Conservation (phyloP, 768 basidiomycete genomes). For the Nidularia sp. region DNA sequence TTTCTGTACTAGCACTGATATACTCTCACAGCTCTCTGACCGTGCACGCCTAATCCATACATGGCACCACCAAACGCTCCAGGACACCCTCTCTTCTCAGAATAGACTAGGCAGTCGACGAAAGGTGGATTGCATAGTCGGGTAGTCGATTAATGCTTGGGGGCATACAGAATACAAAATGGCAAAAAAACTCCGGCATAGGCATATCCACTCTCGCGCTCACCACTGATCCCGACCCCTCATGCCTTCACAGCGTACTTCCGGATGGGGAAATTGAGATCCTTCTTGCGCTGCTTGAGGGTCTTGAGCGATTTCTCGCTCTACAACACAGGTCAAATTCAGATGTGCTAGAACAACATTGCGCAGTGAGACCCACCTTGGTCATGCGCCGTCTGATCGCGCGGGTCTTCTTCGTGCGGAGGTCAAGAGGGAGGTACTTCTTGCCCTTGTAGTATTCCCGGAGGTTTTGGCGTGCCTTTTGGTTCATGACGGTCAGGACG, state of each 20-base stretch:
- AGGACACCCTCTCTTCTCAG: not conserved
- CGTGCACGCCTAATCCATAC: not conserved
- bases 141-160: constrained; percentile 10
- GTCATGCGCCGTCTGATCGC: constrained; percentile 96
- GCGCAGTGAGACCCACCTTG: constrained; percentile 49
- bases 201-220: constrained; percentile 3
- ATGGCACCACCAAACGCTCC: not conserved
- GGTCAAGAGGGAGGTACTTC: constrained; percentile 95
- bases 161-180: constrained; percentile 16
- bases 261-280: constrained; percentile 87
- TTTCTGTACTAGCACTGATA: too few species aligned
- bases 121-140: not conserved
- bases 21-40: not conserved
- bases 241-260: constrained; percentile 96
- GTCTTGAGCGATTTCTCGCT: constrained; percentile 85
- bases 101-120: not conserved
- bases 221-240: constrained; percentile 14
- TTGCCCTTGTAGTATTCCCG: constrained; percentile 98
- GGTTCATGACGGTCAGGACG: constrained; percentile 97
- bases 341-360: not conserved
- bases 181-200: constrained; percentile 12
- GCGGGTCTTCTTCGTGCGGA: constrained; percentile 96
- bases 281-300: constrained; percentile 91
- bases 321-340: constrained; percentile 29
- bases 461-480: constrained; percentile 94